Conservation (phyloP, 1,284 basidiomycete species). For the Rhodotorula mucilaginosa region DNA sequence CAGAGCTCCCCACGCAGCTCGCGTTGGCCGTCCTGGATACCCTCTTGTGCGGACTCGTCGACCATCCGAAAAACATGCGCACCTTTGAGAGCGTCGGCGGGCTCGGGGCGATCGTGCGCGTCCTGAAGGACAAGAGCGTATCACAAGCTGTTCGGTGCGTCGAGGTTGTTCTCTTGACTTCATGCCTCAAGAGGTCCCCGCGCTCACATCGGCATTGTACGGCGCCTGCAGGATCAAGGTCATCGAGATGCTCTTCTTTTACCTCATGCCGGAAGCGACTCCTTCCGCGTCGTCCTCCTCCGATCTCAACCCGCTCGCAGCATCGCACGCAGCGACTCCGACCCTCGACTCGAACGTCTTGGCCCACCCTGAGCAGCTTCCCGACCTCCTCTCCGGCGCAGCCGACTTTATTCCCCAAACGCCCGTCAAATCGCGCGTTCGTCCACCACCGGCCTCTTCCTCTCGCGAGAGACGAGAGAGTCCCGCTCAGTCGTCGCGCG, state of each 20-base stretch:
- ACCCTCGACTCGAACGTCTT: constrained; percentile 31
- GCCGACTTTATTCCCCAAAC: constrained; percentile 39
- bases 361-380: constrained; percentile 7
- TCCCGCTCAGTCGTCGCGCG: constrained; percentile 8
- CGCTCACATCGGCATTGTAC: no score
- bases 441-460: not conserved
- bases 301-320: constrained; percentile 14
- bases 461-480: no score
- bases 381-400: constrained; percentile 16
- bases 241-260: constrained; percentile 87
- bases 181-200: not conserved
- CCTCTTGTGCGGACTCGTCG: constrained; percentile 76
- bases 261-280: constrained; percentile 66
- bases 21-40: constrained; percentile 72
- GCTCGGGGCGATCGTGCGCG: constrained; percentile 72
- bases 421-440: constrained; percentile 11
- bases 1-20: constrained; percentile 45
- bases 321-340: constrained; percentile 32
- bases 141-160: constrained; percentile 76
- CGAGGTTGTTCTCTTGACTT: no score
- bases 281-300: not conserved
- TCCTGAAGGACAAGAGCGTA: constrained; percentile 75
- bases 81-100: constrained; percentile 72
- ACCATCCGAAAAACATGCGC: constrained; percentile 67
- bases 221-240: constrained; percentile 73